Percentiles rank a stretch among this genome's conserved stretches.
These are phyloP conservation scores for Trypanosoma vivax DNA, from an alignment of 208 protist species.

Conservation along the genomic window DNA sequence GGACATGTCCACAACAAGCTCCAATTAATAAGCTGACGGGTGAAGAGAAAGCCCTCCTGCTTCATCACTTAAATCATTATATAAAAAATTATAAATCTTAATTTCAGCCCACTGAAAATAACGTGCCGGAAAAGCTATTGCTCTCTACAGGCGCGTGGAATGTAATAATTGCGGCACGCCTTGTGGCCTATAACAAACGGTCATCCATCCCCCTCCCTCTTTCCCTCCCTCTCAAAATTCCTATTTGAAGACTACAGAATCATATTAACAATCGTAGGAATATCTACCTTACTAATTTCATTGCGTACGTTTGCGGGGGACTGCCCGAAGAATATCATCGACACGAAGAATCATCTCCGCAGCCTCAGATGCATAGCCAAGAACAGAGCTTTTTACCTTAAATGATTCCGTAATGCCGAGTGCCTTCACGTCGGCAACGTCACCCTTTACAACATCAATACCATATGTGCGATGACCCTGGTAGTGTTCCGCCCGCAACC, in stretches of 20 bases:
- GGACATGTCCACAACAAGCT: too few species aligned
- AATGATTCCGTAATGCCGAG: conserved; percentile 97
- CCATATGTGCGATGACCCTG: conserved; percentile 61
- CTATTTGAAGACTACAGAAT: neutral
- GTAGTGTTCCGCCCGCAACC: conserved; percentile 86
- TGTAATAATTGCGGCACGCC: neutral
- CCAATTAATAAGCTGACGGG: too few species aligned
- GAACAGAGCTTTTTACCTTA: conserved; percentile 96
- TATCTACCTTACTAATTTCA: conserved; percentile 7
- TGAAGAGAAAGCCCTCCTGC: too few species aligned
- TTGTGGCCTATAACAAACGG: neutral
- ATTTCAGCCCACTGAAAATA: too few species aligned
- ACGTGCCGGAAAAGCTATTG: neutral
- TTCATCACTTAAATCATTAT: too few species aligned
- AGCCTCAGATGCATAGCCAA: conserved; percentile 96
- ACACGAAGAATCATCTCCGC: conserved; percentile 99
- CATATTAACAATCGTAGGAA: conserved; percentile 5
- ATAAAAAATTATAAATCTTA: too few species aligned
- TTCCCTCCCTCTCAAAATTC: neutral
- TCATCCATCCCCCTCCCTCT: neutral
- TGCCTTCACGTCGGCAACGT: conserved; percentile 91
- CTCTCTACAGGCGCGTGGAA: conserved; percentile 1
- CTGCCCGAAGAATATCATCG: conserved; percentile 96
- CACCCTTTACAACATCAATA: conserved; percentile 94
- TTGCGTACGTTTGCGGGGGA: conserved; percentile 88